A percentile compares a stretch with the other conserved stretches of the same genome.
Evolutionary conservation across 2,329 filamentous ascomycete species (phyloP).

Genomic region (Escovopsis sp.): DNA sequence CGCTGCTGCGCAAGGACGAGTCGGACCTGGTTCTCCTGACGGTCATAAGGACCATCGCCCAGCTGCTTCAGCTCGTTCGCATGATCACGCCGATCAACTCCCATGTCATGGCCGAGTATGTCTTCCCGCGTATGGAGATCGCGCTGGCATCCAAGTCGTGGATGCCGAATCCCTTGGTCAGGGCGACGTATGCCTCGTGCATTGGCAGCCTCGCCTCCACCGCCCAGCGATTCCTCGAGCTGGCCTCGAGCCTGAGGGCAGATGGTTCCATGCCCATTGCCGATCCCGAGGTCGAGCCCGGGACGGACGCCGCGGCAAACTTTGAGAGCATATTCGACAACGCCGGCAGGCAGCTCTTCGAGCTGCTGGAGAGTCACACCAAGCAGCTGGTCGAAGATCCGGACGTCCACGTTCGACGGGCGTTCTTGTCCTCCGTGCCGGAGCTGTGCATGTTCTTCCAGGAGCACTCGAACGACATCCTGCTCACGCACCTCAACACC

Average conservation of each 20-base stretch:
- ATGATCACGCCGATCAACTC: slow-evolving; percentile 72
- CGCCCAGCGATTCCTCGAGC: slow-evolving; percentile 72
- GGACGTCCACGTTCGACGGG: slow-evolving; percentile 73
- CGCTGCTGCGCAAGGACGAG: slow-evolving; percentile 59
- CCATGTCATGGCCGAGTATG: slow-evolving; percentile 54
- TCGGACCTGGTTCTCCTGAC: slow-evolving; percentile 75
- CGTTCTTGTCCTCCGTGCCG: slow-evolving; percentile 82
- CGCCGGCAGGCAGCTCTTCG: slow-evolving; percentile 67
- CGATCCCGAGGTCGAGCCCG: slow-evolving; percentile 68
- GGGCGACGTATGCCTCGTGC: slow-evolving; percentile 86
- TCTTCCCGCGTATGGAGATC: slow-evolving; percentile 47
- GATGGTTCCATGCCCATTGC: slow-evolving; percentile 67
- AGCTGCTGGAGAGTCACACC: slow-evolving; percentile 74
- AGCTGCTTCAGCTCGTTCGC: slow-evolving; percentile 72
- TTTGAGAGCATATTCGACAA: slow-evolving; percentile 80
- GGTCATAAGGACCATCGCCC: slow-evolving; percentile 73
- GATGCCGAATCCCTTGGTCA: slow-evolving; percentile 51
- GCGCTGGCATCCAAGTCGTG: slow-evolving; percentile 31
- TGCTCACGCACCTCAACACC: slow-evolving; percentile 89
- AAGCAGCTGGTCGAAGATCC: slow-evolving; percentile 80
- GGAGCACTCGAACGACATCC: slow-evolving; percentile 85
- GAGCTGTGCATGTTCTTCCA: slow-evolving; percentile 92
- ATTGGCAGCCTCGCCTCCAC: slow-evolving; percentile 78
- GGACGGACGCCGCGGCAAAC: slow-evolving; percentile 48
- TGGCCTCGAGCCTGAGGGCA: slow-evolving; percentile 74